A percentile compares a stretch with the other conserved stretches of the same genome.
Conservation (phyloP, 2,329 filamentous ascomycete species). For the Penicillium sp. region DNA sequence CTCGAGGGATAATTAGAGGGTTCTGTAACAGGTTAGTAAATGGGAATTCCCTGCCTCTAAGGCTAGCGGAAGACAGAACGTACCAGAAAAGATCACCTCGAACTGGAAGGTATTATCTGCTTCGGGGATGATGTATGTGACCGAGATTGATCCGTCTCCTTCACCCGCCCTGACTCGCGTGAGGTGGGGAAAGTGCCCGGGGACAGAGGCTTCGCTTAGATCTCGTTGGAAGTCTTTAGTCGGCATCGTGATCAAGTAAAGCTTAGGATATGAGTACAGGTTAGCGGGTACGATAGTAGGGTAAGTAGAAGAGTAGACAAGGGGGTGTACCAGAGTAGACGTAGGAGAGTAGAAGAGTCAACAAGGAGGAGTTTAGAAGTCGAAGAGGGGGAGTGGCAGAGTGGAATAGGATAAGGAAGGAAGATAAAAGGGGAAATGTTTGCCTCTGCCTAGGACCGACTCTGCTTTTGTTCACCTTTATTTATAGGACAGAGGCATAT, state of each 20-base stretch:
- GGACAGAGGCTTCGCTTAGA: neutral
- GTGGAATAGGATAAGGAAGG: too few species aligned
- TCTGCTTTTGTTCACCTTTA: too few species aligned
- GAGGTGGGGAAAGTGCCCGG: constrained; percentile 38
- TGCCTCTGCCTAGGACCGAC: too few species aligned
- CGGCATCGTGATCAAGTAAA: constrained; percentile 55
- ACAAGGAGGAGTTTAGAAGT: too few species aligned
- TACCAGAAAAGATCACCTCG: constrained; percentile 44
- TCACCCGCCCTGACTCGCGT: constrained; percentile 60
- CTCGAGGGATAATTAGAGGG: constrained; percentile 60
- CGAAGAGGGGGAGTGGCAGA: too few species aligned
- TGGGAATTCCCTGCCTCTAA: neutral
- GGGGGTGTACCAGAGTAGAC: too few species aligned
- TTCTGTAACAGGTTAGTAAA: constrained; percentile 44
- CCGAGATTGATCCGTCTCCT: constrained; percentile 71
- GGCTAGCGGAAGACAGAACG: constrained; percentile 3
- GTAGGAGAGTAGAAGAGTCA: too few species aligned
- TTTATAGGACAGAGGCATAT: too few species aligned
- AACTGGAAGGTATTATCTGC: constrained; percentile 33
- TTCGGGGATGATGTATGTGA: constrained; percentile 51
- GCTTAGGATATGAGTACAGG: too few species aligned
- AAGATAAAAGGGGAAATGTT: too few species aligned
- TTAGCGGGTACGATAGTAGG: too few species aligned
- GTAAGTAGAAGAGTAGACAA: too few species aligned
- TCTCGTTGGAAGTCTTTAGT: constrained; percentile 60